Evolutionary conservation across 108 stramenopile genomes (phyloP), one percentile per base, ranked within the genome.

Genomic region (Asterionellopsis glacialis): DNA sequence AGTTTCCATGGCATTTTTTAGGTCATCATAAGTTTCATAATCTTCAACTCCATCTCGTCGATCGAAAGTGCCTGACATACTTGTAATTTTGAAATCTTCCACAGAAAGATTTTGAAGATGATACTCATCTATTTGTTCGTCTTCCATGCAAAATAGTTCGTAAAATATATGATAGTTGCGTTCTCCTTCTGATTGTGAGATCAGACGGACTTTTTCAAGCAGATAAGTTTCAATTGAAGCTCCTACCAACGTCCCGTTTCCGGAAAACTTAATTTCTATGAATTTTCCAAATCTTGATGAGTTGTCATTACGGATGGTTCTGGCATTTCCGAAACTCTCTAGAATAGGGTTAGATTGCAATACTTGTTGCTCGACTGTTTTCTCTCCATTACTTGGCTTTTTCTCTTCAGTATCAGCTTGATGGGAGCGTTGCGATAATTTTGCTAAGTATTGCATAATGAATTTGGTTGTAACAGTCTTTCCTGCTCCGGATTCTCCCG

Each of bases 321-420:
- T 85, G 59, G 95, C 95, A 73, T 96, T 96, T 5, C 95, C 95
- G 69, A 95, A 94, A 21, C 88, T 81, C 77, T 96, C 95, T 79
- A 95, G 63, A 33, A 95, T 82, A 11, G 95, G 95, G 65, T 95
- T 95, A 27, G 83, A 73, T 77, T 89, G 82, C 44, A 95, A 65
- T 16, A 88, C 83, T 70, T 91, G 82, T 43, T 73, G 59, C 73
- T 95, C 90, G 28, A 95, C 72, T 45, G 73, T 57, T 48, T 57
- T 12, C 38, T 2, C 39, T 15, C 25, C 26, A 25, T 24, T 24
- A 33, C 7, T 33, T 33, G 2, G 33, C 33, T 33, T 33, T 7
- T 33, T 7, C 7, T 33, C 33, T 19, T 51, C 49, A 23, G 5
- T 33, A 57, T 38, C 25, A 25, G 56, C 15, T 11, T n/a, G 16